These are phyloP conservation scores for Lantana camara DNA, from an alignment of 257 asterid genomes.

Conservation along the genomic window DNA sequence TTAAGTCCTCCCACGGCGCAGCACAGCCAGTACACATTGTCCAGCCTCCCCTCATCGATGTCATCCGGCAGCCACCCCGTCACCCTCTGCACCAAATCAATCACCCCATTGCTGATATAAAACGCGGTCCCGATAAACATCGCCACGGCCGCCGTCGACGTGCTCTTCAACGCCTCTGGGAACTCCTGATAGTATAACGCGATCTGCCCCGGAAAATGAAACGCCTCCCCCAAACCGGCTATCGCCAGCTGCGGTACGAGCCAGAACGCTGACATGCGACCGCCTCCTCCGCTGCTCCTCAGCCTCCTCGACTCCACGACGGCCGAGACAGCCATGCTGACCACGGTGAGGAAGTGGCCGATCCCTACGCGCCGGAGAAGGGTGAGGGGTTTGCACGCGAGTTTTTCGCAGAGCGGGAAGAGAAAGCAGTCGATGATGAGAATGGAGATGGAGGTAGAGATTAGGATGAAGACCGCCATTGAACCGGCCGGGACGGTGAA, in stretches of 20 bases:
- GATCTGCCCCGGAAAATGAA: constrained; percentile 60
- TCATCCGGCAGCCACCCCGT: constrained; percentile 73
- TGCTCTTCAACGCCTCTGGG: constrained; percentile 48
- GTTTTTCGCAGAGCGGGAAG: constrained; percentile 50
- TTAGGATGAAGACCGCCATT: constrained; percentile 50
- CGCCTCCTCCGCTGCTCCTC: constrained; percentile 19
- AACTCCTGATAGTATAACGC: constrained; percentile 64
- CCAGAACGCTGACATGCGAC: constrained; percentile 55
- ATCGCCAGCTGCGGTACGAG: constrained; percentile 54
- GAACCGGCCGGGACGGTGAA: constrained; percentile 73
- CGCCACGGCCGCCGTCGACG: constrained; percentile 58
- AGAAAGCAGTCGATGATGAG: constrained; percentile 48
- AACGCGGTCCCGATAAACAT: constrained; percentile 51
- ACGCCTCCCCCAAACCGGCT: constrained; percentile 65
- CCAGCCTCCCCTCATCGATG: constrained; percentile 65
- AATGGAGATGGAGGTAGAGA: constrained; percentile 53
- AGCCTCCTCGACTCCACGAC: constrained; percentile 58
- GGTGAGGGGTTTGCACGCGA: constrained; percentile 41
- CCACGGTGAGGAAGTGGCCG: constrained; percentile 46
- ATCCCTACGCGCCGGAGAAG: constrained; percentile 66
- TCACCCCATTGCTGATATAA: constrained; percentile 43
- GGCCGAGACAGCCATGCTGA: constrained; percentile 60
- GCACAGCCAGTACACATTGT: constrained; percentile 68
- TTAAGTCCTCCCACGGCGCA: constrained; percentile 50
- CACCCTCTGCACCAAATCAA: constrained; percentile 39